Conservation (phyloP, 495 filamentous ascomycete genomes). For the Cercophora sp. region DNA sequence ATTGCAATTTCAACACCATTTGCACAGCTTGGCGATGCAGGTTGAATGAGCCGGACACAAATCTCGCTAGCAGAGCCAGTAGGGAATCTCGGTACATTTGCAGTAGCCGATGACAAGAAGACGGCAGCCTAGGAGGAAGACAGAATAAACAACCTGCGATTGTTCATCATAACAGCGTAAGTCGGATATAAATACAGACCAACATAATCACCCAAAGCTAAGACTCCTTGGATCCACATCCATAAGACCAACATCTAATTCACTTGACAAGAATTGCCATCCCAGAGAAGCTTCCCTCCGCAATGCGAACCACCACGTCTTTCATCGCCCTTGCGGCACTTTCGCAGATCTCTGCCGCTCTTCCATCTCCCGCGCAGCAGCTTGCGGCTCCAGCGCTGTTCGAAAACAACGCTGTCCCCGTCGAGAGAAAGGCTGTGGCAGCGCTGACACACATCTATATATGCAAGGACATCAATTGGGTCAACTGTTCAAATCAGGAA, state of each 20-base stretch:
- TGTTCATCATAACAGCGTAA: neutral
- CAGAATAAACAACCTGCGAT: neutral
- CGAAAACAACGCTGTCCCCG: neutral
- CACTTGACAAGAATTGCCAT: neutral
- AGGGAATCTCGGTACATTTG: neutral
- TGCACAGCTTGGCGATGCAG: neutral
- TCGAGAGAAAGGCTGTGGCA: neutral
- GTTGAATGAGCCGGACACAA: neutral
- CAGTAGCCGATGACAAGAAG: neutral
- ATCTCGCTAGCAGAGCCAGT: neutral
- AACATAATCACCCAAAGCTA: neutral
- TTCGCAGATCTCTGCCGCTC: slow-evolving; percentile 1
- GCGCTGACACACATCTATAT: neutral
- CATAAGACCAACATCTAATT: neutral
- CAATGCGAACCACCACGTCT: neutral
- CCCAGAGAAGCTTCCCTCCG: neutral
- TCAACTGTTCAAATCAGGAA: neutral
- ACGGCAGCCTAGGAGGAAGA: neutral
- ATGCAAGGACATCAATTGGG: neutral
- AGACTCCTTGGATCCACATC: neutral
- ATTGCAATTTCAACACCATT: too few relatives aligned
- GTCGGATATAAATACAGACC: neutral
- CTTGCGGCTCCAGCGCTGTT: neutral
- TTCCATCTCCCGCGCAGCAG: neutral
- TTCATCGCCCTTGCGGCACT: slow-evolving; percentile 2